Base-by-base conservation (phyloP, 805 yeast genomes). In the Yarrowia osloensis region DNA sequence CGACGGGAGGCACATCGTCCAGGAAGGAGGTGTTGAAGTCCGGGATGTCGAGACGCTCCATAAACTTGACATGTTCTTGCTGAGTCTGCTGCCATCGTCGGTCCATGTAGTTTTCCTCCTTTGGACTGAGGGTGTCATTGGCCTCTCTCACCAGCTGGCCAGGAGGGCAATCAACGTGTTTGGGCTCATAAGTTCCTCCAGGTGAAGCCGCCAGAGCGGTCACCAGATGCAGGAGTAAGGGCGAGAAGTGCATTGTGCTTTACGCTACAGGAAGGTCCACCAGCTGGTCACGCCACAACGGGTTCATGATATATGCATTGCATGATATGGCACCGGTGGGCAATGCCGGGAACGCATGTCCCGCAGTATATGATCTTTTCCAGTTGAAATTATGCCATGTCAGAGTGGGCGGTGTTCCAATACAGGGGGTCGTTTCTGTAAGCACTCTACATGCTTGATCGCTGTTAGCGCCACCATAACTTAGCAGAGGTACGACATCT, bases 31-130 rank as follows among this genome's bases (percentile, higher is more conserved):
- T 82, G 70, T 84, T 81, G 70, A 85, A 84, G 69, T 82, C 86
- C 9, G 79, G 74, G 74, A 86, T 71, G 67, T 80, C 80, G 28
- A 82, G 79, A 19, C 81, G 77, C 28, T 76, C 73, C 67, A 85
- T 77, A 71, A 82, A 85, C 28, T 77, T 77, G 46, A 78, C 75
- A 69, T 85, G 74, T 52, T 79, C 76, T 28, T 73, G 69, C 68
- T 77, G 74, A 39, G 83, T 40, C 61, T 54, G 61, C 44, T 69
- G 37, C 49, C 74, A 73, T 42, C 80, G 73, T 66, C 69, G 70
- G n/a, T 69, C 37, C 67, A 77, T 67, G 72, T 80, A 77, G 52
- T 67, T 63, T 29, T 35, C 28, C 70, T 78, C 80, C 37, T 73
- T 70, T 26, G 68, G 44, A 62, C 69, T 69, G 24, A 77, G 69